A percentile compares a stretch with the other conserved stretches of the same genome.
Conservation (phyloP, 208 protist genomes). For the Leishmania aethiopica region DNA sequence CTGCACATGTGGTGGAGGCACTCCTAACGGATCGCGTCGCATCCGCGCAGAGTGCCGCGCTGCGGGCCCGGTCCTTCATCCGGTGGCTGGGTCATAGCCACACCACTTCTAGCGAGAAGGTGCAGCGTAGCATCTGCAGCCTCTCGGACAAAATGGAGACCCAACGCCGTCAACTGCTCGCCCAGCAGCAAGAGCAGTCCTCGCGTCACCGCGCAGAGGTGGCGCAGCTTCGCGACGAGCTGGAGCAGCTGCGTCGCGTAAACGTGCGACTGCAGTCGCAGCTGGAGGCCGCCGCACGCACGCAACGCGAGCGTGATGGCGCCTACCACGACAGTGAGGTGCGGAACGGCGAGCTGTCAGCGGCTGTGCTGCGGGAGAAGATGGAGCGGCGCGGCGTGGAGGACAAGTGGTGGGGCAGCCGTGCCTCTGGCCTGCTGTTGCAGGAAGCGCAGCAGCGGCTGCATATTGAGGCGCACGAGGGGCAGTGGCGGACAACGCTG, state of each 20-base stretch:
- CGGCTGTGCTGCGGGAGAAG: slow-evolving; percentile 19
- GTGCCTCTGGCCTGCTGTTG: slow-evolving; percentile 10
- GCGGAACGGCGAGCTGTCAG: slow-evolving; percentile 16
- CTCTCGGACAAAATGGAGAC: slow-evolving; percentile 13
- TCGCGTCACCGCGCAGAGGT: slow-evolving; percentile 11
- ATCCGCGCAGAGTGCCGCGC: neutral
- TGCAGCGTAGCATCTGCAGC: neutral
- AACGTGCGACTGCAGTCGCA: slow-evolving; percentile 23
- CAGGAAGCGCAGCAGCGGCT: slow-evolving; percentile 22
- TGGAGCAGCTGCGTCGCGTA: slow-evolving; percentile 16
- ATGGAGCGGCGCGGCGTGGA: slow-evolving; percentile 22
- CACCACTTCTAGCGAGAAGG: neutral
- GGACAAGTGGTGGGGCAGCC: slow-evolving; percentile 20
- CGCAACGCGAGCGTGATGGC: slow-evolving; percentile 15
- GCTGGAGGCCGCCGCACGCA: slow-evolving; percentile 12
- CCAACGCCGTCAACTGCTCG: slow-evolving; percentile 8
- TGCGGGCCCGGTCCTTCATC: slow-evolving; percentile 24
- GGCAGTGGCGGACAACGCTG: slow-evolving; percentile 21
- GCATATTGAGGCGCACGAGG: slow-evolving; percentile 15
- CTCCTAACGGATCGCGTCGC: slow-evolving; percentile 25
- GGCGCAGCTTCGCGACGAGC: slow-evolving; percentile 6
- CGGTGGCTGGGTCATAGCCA: slow-evolving; percentile 20
- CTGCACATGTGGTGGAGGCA: neutral
- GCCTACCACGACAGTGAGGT: slow-evolving; percentile 13
- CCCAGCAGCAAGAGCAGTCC: slow-evolving; percentile 15